Percentiles rank a stretch among this genome's conserved stretches.
Evolutionary conservation across 1,284 basidiomycete species (phyloP).

Genomic region (Puccinia brachypodii): DNA sequence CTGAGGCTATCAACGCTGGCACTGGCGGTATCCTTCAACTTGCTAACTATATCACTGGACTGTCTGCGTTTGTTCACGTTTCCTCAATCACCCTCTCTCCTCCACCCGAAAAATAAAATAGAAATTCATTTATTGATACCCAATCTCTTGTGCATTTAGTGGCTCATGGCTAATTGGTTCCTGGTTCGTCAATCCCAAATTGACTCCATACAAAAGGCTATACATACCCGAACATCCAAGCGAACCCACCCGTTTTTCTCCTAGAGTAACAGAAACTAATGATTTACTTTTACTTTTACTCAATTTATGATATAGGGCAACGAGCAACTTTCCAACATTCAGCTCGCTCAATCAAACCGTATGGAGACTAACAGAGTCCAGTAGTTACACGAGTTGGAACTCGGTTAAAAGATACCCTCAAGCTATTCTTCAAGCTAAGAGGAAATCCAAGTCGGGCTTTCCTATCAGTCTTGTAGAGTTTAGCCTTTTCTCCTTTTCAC

Average conservation of each 20-base stretch:
- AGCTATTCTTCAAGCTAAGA: constrained; percentile 29
- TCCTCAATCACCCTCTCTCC: too few species aligned
- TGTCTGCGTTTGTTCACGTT: constrained; percentile 33
- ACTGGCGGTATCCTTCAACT: constrained; percentile 33
- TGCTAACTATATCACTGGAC: constrained; percentile 30
- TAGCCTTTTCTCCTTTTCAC: neutral
- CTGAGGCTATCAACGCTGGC: constrained; percentile 1
- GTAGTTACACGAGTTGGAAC: constrained; percentile 17
- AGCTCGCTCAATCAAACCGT: constrained; percentile 29
- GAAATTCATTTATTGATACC: neutral
- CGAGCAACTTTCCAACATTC: constrained; percentile 32
- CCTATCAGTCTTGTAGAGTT: constrained; percentile 40
- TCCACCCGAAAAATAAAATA: too few species aligned
- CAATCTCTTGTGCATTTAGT: neutral
- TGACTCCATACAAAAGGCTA: neutral
- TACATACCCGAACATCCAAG: too few species aligned
- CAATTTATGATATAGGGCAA: too few species aligned
- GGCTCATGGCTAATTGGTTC: constrained; percentile 43
- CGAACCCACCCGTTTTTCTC: too few species aligned
- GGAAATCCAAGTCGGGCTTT: constrained; percentile 32
- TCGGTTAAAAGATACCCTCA: constrained; percentile 30
- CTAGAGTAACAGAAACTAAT: too few species aligned
- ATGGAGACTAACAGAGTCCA: constrained; percentile 21
- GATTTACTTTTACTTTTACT: too few species aligned
- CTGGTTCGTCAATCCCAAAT: neutral